A percentile compares a stretch with the other conserved stretches of the same genome.
Evolutionary conservation across 2,329 filamentous ascomycete genomes (phyloP).

Genomic region (Aureobasidium sp.): DNA sequence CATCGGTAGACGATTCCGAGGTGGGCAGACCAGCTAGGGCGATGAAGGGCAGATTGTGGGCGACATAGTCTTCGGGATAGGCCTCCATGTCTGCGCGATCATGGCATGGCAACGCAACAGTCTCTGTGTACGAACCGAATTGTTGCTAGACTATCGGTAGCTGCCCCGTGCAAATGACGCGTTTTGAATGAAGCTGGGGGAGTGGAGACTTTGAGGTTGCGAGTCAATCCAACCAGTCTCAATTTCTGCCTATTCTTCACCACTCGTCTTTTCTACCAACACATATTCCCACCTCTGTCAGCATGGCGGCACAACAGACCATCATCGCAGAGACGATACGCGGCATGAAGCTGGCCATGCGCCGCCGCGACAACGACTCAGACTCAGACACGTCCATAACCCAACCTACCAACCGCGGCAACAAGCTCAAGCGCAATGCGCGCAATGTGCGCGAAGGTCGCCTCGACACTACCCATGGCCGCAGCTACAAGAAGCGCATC

Average conservation of each 20-base stretch:
- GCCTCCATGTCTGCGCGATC: slow-evolving; percentile 57
- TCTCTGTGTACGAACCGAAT: neutral
- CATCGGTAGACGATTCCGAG: neutral
- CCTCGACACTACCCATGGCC: slow-evolving; percentile 58
- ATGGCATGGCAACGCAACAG: neutral
- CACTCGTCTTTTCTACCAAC: neutral
- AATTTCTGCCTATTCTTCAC: neutral
- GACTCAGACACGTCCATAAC: slow-evolving; percentile 70
- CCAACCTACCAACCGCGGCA: slow-evolving; percentile 64
- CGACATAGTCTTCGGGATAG: slow-evolving; percentile 71
- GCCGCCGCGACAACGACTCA: slow-evolving; percentile 60
- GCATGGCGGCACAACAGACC: slow-evolving; percentile 50
- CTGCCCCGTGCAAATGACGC: slow-evolving; percentile 7
- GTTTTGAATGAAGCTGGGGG: neutral
- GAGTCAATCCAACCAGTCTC: neutral
- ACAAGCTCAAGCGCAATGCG: slow-evolving; percentile 71
- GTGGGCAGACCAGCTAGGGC: slow-evolving; percentile 65
- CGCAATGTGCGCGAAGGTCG: slow-evolving; percentile 64
- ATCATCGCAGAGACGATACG: slow-evolving; percentile 58
- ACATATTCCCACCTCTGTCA: slow-evolving; percentile 16
- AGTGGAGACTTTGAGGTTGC: neutral
- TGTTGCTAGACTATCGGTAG: neutral
- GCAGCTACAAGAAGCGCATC: slow-evolving; percentile 56
- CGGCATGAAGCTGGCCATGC: slow-evolving; percentile 61
- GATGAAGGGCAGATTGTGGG: slow-evolving; percentile 79